Evolutionary conservation across 2,329 filamentous ascomycete genomes (phyloP).

Genomic region (Stachybotrys echinatus): DNA sequence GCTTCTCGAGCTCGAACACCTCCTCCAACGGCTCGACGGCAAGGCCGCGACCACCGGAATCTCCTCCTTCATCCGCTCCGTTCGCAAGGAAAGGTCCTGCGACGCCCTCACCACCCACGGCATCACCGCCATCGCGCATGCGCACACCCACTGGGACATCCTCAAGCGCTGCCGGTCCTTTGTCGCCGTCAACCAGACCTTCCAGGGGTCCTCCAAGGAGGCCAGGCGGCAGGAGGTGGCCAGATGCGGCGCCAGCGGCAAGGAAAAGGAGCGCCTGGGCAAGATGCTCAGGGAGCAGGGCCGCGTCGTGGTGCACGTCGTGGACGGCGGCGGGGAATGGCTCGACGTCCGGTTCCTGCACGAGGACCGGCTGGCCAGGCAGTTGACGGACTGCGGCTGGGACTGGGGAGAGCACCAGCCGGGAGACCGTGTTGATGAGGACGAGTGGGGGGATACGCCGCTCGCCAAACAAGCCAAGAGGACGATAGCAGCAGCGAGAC

Average conservation of each 20-base stretch:
- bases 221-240: conserved; percentile 16
- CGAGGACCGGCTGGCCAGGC: conserved; percentile 26
- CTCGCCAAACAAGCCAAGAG: conserved; percentile 25
- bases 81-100: conserved; percentile 11
- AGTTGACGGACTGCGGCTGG: conserved; percentile 37
- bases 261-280: conserved; percentile 22
- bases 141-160: conserved; percentile 21
- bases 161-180: conserved; percentile 25
- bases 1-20: neutral
- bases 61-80: conserved; percentile 12
- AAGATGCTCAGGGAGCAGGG: conserved; percentile 25
- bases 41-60: conserved; percentile 12
- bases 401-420: conserved; percentile 30
- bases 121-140: conserved; percentile 14
- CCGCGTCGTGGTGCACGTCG: conserved; percentile 28
- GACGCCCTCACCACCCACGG: conserved; percentile 8
- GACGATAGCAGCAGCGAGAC: conserved; percentile 28
- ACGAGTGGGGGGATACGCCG: conserved; percentile 28
- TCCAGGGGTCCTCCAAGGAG: conserved; percentile 24
- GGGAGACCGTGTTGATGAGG: conserved; percentile 21
- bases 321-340: conserved; percentile 29
- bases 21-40: neutral
- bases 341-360: conserved; percentile 23
- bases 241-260: conserved; percentile 11
- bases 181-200: conserved; percentile 23